Base-by-base conservation (phyloP, 2,329 filamentous ascomycete genomes). In the Talaromyces verruculosus region DNA sequence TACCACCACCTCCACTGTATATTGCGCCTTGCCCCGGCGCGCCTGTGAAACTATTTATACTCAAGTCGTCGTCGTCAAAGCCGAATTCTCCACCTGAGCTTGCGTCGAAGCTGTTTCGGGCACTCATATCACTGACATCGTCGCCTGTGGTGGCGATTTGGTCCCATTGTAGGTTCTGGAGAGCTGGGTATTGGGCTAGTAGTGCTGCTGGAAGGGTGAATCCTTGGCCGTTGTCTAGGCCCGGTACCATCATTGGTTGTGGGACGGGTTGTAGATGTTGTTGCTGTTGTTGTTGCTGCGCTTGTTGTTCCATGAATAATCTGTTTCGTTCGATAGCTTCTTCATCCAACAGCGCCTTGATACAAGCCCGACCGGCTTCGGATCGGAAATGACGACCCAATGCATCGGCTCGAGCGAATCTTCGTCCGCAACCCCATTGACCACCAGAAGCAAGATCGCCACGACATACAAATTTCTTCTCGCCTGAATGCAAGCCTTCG, bases 391-490 rank as follows among this genome's bases (percentile, higher is more conserved):
- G 95, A 11, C 93, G 87, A 2, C 95, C 95, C 1, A 99, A 84
- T 5, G 95, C 95, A 81, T 99, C 95, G 5, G 95, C 95, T 71
- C 95, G 91, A 17, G 95, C 95, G 77, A 99, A 99, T 10, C 93
- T 87, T 68, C 95, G 87, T 3, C 92, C 92, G 71, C 95, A 99
- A 22, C 95, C 95, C 95, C 95, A 99, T 70, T 91, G 88, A 5
- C 89, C 89, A 57, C 89, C 89, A 1, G 88, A 88, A 71, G 94
- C 93, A 60, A 99, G 87, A 66, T 93, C 91, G 63, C 95, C 95
- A 71, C 92, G 93, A 80, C 95, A 99, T 7, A 98, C 91, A 76
- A 98, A 99, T 75, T 97, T 98, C 87, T 98, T 99, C 81, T 99
- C 95, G 49, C 95, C 95, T 0, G 92, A 96, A 75, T 99, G 95